Evolutionary conservation across 108 stramenopile genomes (phyloP), one percentile per base, ranked within the genome.

Genomic region (Epithemia pelagica): DNA sequence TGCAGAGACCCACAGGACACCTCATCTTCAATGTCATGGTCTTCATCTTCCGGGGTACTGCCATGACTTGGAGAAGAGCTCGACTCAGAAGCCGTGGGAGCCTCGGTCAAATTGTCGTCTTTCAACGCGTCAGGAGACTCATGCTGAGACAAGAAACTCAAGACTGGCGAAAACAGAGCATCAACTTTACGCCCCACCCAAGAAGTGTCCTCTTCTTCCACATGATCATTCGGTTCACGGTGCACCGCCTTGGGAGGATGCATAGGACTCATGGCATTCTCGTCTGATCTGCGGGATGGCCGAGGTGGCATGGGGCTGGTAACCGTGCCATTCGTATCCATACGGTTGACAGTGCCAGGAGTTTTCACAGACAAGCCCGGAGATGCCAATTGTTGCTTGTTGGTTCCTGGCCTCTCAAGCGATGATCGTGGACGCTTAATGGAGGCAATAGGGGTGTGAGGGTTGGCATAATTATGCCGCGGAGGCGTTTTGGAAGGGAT

Each of bases 91-190:
- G 62, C 62, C 37, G 61, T 62, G 46, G 27, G 51, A 18, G 51
- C 24, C 28, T 20, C 46, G 20, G 10, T 54, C 24, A 28, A 18
- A 10, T 72, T 59, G 15, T 68, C 67, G 8, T 76, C 74, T 5
- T 72, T 77, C 23, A 57, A 74, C 2, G 63, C 59, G 21, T 58
- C 52, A 5, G 37, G 37, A 15, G 37, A 10, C 37, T 46, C 37
- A 46, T 5, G 10, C 37, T 46, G 37, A 10, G 37, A 46, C 30
- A 84, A 59, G 56, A 89, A 76, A 59, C 73, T 79, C 57, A 92
- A 66, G 54, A 89, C 83, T n/a, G 91, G 91, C 67, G 76, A 78
- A 62, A 92, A 92, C n/a, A 92, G 58, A 15, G 80, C 82, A 61
- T 79, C 89, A 19, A 80, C 76, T 54, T 81, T 75, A 15, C 81